phyloP scores from a whole-genome alignment of 805 yeast species.

The Wickerhamomyces bisporus region DNA sequence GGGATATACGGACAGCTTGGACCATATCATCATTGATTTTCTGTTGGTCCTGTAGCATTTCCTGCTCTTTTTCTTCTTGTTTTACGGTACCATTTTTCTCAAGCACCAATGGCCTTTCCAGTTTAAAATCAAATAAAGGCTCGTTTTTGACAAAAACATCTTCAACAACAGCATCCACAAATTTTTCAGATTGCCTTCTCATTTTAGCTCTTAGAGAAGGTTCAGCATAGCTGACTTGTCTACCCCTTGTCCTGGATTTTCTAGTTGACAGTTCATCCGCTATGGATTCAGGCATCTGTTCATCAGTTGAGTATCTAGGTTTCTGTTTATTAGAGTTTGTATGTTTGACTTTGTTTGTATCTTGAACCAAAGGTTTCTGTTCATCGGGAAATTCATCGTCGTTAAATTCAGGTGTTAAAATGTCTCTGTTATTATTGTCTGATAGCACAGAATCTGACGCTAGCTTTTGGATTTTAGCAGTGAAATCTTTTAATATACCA shows the following conservation, averaged over 20 bases:
- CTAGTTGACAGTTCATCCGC: constrained; percentile 20
- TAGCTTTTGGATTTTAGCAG: constrained; percentile 14
- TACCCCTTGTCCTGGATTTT: constrained; percentile 47
- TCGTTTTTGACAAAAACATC: constrained; percentile 15
- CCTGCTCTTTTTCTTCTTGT: background rate
- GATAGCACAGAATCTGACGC: constrained; percentile 12
- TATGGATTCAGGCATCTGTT: constrained; percentile 32
- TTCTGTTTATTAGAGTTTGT: constrained; percentile 27
- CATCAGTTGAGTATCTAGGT: constrained; percentile 29
- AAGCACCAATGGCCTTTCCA: background rate
- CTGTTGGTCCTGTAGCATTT: too few relatives aligned
- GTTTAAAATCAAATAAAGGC: constrained; percentile 2
- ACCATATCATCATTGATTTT: constrained; percentile 5
- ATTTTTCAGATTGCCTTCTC: constrained; percentile 57
- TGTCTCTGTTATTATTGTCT: too few relatives aligned
- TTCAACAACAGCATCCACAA: constrained; percentile 52
- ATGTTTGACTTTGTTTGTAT: constrained; percentile 20
- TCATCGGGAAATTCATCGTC: constrained; percentile 13
- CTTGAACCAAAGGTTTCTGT: constrained; percentile 19
- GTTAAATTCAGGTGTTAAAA: background rate
- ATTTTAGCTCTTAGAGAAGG: constrained; percentile 65
- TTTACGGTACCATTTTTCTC: background rate
- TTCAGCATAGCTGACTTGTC: constrained; percentile 57
- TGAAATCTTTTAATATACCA: constrained; percentile 4
- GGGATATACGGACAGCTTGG: constrained; percentile 11